phyloP scores from a whole-genome alignment of 2,329 filamentous ascomycete genomes.

The Rutstroemia sp. region DNA sequence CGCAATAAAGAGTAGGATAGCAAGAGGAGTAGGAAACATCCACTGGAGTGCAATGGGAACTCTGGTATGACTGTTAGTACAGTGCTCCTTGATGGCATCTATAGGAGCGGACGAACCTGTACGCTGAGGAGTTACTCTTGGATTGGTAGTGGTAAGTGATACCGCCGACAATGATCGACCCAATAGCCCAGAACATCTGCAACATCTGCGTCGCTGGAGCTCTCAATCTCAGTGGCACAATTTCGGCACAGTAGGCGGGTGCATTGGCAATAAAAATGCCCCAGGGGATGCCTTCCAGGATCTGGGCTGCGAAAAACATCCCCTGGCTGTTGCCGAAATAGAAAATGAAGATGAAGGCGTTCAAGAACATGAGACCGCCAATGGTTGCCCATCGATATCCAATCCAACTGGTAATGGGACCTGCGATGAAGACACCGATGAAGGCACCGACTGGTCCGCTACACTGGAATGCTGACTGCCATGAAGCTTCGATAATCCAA shows the following conservation, averaged over 20 bases:
- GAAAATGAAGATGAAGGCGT: slow-evolving; percentile 35
- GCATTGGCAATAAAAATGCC: slow-evolving; percentile 60
- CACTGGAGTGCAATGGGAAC: slow-evolving; percentile 45
- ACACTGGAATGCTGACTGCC: slow-evolving; percentile 51
- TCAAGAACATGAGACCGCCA: slow-evolving; percentile 46
- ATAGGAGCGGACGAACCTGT: slow-evolving; percentile 33
- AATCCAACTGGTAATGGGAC: slow-evolving; percentile 50
- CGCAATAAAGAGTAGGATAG: slow-evolving; percentile 40
- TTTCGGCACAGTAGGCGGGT: slow-evolving; percentile 55
- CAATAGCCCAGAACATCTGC: slow-evolving; percentile 61
- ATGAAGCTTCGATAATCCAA: slow-evolving; percentile 41
- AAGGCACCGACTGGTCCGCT: slow-evolving; percentile 51
- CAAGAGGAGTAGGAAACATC: slow-evolving; percentile 45
- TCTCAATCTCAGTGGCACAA: slow-evolving; percentile 50
- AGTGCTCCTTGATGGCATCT: slow-evolving; percentile 20
- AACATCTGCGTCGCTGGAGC: slow-evolving; percentile 53
- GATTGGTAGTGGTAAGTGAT: slow-evolving; percentile 47
- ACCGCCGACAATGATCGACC: slow-evolving; percentile 51
- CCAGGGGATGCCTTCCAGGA: slow-evolving; percentile 57
- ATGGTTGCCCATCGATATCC: slow-evolving; percentile 55
- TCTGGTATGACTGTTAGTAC: slow-evolving; percentile 33
- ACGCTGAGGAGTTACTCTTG: slow-evolving; percentile 29
- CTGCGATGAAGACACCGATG: slow-evolving; percentile 51
- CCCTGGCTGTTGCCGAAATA: slow-evolving; percentile 35
- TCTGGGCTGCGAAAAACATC: slow-evolving; percentile 45